These are phyloP conservation scores for Hydrangea macrophylla DNA, from an alignment of 148 eudicot species.

Conservation along the genomic window DNA sequence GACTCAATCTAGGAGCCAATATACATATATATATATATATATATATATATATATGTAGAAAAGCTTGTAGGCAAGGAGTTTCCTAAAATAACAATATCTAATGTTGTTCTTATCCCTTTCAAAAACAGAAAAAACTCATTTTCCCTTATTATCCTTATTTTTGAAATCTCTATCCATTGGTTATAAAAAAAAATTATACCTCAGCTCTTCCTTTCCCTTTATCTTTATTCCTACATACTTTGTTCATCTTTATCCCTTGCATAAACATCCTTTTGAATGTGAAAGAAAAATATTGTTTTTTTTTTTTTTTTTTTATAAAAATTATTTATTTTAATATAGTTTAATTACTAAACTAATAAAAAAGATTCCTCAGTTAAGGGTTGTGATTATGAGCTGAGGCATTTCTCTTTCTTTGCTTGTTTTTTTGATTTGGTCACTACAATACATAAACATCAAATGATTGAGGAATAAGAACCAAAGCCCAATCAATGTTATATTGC, in stretches of 20 bases:
- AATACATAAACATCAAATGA: constrained; percentile 27
- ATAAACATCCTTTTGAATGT: constrained; percentile 4
- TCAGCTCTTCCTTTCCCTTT: background rate
- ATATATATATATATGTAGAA: too few species aligned
- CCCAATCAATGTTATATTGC: constrained; percentile 23
- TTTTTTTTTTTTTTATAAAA: too few species aligned
- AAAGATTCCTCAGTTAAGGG: constrained; percentile 14
- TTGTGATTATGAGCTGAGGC: background rate
- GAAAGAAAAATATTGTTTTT: constrained; percentile 3
- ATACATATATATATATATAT: too few species aligned
- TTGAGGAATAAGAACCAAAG: constrained; percentile 34
- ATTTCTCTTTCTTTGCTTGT: background rate
- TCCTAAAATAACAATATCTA: background rate
- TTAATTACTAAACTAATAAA: background rate
- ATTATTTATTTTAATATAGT: too few species aligned
- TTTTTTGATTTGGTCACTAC: background rate
- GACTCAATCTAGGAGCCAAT: too few species aligned
- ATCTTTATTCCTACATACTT: constrained; percentile 14
- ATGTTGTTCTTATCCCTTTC: background rate
- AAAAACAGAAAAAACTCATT: background rate
- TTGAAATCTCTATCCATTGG: background rate
- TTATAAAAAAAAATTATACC: too few species aligned
- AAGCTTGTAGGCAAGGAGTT: too few species aligned
- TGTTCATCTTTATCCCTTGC: constrained; percentile 10
- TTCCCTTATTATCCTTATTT: background rate